Evolutionary conservation across 2,329 filamentous ascomycete genomes (phyloP).

Genomic region (Monilinia fructigena): DNA sequence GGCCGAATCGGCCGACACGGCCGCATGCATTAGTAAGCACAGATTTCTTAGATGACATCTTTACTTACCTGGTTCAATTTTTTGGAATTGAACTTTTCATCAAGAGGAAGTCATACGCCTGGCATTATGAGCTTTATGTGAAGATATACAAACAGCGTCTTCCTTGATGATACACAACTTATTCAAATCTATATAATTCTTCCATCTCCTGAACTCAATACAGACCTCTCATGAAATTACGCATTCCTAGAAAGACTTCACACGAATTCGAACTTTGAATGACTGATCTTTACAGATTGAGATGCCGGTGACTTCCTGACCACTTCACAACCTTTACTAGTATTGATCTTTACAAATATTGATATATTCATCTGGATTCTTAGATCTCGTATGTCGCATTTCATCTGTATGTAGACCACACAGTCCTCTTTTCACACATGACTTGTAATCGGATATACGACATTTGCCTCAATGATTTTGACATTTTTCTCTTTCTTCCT

Average conservation of each 20-base stretch:
- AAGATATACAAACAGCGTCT: no score
- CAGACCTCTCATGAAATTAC: no score
- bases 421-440: not conserved
- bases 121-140: no score
- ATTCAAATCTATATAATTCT: no score
- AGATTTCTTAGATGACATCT: not conserved
- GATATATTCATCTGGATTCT: not conserved
- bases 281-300: not conserved
- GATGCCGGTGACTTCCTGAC: not conserved
- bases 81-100: no score
- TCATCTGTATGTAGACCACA: not conserved
- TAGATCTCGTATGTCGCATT: no score
- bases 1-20: slow-evolving; percentile 4
- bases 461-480: not conserved
- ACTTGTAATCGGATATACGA: not conserved
- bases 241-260: no score
- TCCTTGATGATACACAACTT: no score
- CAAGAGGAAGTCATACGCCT: not conserved
- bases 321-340: not conserved
- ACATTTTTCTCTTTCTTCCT: no score
- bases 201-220: no score
- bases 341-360: not conserved
- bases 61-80: not conserved
- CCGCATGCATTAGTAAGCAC: not conserved
- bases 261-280: no score